Base-by-base conservation (phyloP, 1,284 basidiomycete genomes). In the Marasmius oreades region DNA sequence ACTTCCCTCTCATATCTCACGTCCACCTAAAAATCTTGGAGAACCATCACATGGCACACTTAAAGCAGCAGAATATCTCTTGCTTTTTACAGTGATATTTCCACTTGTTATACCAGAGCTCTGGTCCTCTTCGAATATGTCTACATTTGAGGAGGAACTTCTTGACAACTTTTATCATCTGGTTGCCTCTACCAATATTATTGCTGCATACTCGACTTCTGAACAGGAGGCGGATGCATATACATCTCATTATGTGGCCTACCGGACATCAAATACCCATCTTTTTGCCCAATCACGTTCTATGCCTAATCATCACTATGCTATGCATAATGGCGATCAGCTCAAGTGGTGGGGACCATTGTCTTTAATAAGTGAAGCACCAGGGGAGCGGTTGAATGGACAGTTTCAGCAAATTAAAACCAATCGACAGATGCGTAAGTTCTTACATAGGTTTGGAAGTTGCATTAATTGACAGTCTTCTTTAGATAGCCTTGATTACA, bases 201-300 rank as follows among this genome's bases (percentile, higher is more conserved):
- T 70, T 14, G 60, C 61, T 31, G 60, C 67, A 23, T 71, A 62
- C 52, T 60, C 59, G 31, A 65, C 62, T 5, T 68, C 69, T 18
- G 59, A 65, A 46, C 55, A 53, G 16, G 55, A 59, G 8, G 66
- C 70, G 14, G 68, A 69, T 61, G 22, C 20, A 16, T 72, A 69
- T 56, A 56, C 51, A 14, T 5, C 62, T 2, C 59, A 66, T 53
- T 71, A 70, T 57, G 59, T 63, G 26, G 7, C 48, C 18, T 72
- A 73, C 57, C 63, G 67, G 1, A 20, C 37, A n/a, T 54, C 62
- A 8, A 61, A 64, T n/a, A 48, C 62, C 44, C 14, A 53, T 1
- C 57, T 74, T 14, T 73, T 67, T 57, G 31, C 72, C 72, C 23
- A 73, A 73, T 58, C 70, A 73, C n/a, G n/a, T n/a, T n/a, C n/a